phyloP scores from a whole-genome alignment of 768 basidiomycete genomes.

The Suillus variegatus region DNA sequence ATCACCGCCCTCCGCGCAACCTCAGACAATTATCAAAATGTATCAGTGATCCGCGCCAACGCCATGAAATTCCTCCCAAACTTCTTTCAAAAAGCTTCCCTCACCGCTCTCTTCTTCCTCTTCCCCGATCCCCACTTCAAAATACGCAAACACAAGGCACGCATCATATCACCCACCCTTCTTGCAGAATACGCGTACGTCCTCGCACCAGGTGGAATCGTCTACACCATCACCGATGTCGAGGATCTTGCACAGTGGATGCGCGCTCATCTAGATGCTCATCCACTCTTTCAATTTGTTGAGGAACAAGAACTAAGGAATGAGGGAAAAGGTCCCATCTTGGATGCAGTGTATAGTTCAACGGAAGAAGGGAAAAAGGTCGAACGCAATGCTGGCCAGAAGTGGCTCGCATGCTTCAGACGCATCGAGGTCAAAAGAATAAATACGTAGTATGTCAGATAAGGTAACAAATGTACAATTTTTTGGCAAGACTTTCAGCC shows the following conservation, averaged over 20 bases:
- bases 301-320: slow-evolving; percentile 74
- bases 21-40: slow-evolving; percentile 67
- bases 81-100: slow-evolving; percentile 88
- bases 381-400: slow-evolving; percentile 85
- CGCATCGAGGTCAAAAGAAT: slow-evolving; percentile 41
- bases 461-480: not conserved
- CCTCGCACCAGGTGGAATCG: slow-evolving; percentile 87
- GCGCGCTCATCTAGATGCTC: slow-evolving; percentile 81
- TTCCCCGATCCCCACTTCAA: slow-evolving; percentile 99
- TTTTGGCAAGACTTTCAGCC: not conserved
- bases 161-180: slow-evolving; percentile 97
- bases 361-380: slow-evolving; percentile 99
- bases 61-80: slow-evolving; percentile 99
- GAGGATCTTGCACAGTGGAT: slow-evolving; percentile 95
- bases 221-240: slow-evolving; percentile 98
- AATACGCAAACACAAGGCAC: slow-evolving; percentile 95
- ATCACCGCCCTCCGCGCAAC: slow-evolving; percentile 89
- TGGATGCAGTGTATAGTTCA: slow-evolving; percentile 80
- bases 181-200: slow-evolving; percentile 97
- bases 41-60: slow-evolving; percentile 93
- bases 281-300: slow-evolving; percentile 84
- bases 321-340: slow-evolving; percentile 71
- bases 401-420: slow-evolving; percentile 91
- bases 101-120: slow-evolving; percentile 94
- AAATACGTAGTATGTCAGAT: not conserved